Conservation (phyloP, 306 rosid genomes). For the Crotalaria pallida region DNA sequence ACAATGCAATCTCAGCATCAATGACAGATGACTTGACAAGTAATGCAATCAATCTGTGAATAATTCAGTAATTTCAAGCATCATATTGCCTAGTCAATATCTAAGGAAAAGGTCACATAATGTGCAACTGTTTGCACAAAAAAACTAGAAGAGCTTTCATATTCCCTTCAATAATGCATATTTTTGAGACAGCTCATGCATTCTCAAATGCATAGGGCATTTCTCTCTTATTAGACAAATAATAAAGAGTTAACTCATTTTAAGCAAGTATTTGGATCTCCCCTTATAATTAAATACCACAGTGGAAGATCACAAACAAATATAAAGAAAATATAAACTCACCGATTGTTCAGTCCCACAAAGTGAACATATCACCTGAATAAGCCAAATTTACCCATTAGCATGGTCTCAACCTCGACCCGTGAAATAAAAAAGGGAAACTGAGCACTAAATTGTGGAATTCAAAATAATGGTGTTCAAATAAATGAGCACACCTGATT, state of each 20-base stretch:
- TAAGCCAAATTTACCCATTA: constrained; percentile 10
- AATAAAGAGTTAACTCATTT: neutral
- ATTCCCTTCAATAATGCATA: neutral
- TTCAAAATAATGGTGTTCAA: neutral
- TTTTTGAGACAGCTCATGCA: neutral
- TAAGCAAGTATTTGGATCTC: neutral
- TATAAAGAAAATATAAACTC: constrained; percentile 19
- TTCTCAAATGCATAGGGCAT: neutral
- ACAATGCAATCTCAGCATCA: neutral
- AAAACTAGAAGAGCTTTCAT: neutral
- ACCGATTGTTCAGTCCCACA: constrained; percentile 89
- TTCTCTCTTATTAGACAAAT: neutral
- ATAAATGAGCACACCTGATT: constrained; percentile 34
- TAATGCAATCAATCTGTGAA: neutral
- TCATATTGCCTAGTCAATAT: neutral
- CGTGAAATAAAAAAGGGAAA: neutral
- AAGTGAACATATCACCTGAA: constrained; percentile 76
- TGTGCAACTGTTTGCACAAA: neutral
- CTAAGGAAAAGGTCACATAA: neutral
- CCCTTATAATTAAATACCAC: neutral
- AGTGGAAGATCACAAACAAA: neutral
- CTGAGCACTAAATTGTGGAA: neutral
- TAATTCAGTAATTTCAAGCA: neutral
- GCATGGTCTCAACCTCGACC: neutral
- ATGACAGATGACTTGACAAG: neutral